A percentile compares a stretch with the other conserved stretches of the same genome.
phyloP scores from a whole-genome alignment of 306 rosid genomes.

The Castanea mollissima region DNA sequence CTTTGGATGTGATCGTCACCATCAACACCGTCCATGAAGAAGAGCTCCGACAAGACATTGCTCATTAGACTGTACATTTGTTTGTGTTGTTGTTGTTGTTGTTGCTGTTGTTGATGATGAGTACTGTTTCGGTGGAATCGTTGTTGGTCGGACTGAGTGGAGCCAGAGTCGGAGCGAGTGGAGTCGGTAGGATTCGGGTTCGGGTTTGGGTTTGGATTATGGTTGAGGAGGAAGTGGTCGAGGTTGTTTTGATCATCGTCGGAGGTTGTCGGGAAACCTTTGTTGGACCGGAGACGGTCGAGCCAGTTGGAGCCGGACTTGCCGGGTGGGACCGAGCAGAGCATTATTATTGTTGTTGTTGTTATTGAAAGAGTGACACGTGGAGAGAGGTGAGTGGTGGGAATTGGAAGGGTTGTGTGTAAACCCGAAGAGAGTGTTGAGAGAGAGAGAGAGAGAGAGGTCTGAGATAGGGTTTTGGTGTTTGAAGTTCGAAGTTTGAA shows the following conservation, averaged over 20 bases:
- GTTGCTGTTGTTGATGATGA: background rate
- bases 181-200: slow-evolving; percentile 27
- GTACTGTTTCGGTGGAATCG: slow-evolving; percentile 5
- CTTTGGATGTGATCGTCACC: slow-evolving; percentile 16
- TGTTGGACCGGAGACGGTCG: slow-evolving; percentile 84
- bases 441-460: background rate
- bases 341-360: slow-evolving; percentile 30
- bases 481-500: too few relatives aligned
- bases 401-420: background rate
- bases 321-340: slow-evolving; percentile 56
- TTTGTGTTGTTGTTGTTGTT: slow-evolving; percentile 15
- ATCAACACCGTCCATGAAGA: slow-evolving; percentile 45
- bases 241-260: slow-evolving; percentile 48
- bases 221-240: slow-evolving; percentile 52
- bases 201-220: slow-evolving; percentile 5
- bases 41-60: slow-evolving; percentile 65
- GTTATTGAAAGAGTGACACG: background rate
- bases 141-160: background rate
- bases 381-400: background rate
- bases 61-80: slow-evolving; percentile 31
- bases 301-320: slow-evolving; percentile 79
- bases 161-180: slow-evolving; percentile 19
- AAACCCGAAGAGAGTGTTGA: background rate
- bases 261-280: slow-evolving; percentile 57
- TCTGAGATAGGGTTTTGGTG: background rate